Percentiles rank a stretch among this genome's conserved stretches.
These are phyloP conservation scores for Amaranthus hypochondriacus DNA, from an alignment of 148 eudicot genomes.

Conservation along the genomic window DNA sequence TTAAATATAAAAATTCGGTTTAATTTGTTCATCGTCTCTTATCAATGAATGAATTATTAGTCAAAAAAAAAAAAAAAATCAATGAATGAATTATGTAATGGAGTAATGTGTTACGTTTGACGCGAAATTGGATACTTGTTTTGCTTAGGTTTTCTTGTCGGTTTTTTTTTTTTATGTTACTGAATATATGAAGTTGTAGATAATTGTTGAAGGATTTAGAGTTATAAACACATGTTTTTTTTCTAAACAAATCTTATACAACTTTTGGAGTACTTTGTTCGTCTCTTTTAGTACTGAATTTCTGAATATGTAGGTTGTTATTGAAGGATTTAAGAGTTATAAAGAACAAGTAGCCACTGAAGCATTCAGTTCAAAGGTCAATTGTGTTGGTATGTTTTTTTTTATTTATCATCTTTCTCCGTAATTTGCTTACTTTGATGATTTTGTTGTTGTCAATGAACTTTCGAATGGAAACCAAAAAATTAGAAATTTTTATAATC, in stretches of 20 bases:
- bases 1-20: too few species aligned
- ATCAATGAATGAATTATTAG: too few species aligned
- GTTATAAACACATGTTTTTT: slow-evolving; percentile 37
- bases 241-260: too few species aligned
- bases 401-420: background rate
- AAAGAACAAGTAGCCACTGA: slow-evolving; percentile 91
- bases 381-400: slow-evolving; percentile 75
- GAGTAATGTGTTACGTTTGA: too few species aligned
- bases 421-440: background rate
- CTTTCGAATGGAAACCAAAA: background rate
- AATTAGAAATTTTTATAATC: too few species aligned
- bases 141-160: background rate
- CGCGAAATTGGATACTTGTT: too few species aligned
- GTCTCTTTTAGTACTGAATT: background rate
- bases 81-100: too few species aligned
- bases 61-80: too few species aligned
- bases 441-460: background rate
- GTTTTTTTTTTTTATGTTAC: background rate
- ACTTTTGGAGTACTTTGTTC: too few species aligned
- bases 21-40: too few species aligned
- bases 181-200: slow-evolving; percentile 31
- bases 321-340: slow-evolving; percentile 98
- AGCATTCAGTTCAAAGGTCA: slow-evolving; percentile 80
- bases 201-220: slow-evolving; percentile 95
- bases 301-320: slow-evolving; percentile 49